Conservation (phyloP, 2,329 filamentous ascomycete genomes). For the Ophiostoma montium region DNA sequence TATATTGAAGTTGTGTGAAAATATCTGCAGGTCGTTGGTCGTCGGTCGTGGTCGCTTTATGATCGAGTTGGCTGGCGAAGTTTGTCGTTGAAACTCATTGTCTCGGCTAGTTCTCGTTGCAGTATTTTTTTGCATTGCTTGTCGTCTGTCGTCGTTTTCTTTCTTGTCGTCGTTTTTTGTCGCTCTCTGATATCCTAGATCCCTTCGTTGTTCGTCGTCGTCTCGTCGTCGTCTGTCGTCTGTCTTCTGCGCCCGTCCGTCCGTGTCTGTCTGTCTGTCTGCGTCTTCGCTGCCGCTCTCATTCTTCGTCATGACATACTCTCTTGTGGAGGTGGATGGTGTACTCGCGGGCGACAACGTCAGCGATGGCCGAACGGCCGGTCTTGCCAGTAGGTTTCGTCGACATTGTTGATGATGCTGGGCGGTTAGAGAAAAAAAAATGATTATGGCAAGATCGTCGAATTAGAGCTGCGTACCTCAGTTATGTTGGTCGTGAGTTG, state of each 20-base stretch:
- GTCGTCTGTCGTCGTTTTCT: background rate
- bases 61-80: too few species aligned
- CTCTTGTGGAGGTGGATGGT: slow-evolving; percentile 99
- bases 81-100: background rate
- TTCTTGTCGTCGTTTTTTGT: too few species aligned
- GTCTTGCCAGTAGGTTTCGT: slow-evolving; percentile 52
- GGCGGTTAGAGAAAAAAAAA: slow-evolving; percentile 3
- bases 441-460: background rate
- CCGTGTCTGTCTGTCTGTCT: background rate
- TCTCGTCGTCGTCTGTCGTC: background rate
- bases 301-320: slow-evolving; percentile 43
- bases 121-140: too few species aligned
- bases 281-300: background rate
- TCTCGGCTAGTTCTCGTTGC: background rate
- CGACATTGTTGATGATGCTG: slow-evolving; percentile 39
- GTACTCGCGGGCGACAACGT: slow-evolving; percentile 99
- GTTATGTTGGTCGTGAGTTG: slow-evolving; percentile 9
- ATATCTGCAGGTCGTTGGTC: background rate
- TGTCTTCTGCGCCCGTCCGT: too few species aligned
- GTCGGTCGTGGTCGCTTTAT: too few species aligned
- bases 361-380: slow-evolving; percentile 85
- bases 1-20: too few species aligned
- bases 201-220: background rate
- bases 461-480: slow-evolving; percentile 5
- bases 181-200: background rate